Evolutionary conservation across 2,329 filamentous ascomycete genomes (phyloP).

Genomic region (Waltergamsia citrina): DNA sequence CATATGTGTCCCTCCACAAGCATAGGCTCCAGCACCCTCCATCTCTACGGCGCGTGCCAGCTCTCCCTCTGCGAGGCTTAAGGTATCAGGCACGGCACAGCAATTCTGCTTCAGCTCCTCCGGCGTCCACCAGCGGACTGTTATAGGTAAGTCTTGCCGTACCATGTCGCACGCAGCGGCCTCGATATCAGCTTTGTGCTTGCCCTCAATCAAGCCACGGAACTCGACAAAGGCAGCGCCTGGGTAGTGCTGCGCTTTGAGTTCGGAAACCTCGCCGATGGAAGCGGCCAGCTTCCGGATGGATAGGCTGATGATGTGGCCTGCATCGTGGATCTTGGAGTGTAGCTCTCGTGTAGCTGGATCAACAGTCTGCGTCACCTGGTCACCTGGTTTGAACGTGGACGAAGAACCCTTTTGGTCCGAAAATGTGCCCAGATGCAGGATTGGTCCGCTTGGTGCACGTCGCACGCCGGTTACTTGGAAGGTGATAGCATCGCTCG

Average conservation of each 20-base stretch:
- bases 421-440: slow-evolving; percentile 55
- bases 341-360: slow-evolving; percentile 2
- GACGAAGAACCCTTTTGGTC: too few relatives aligned
- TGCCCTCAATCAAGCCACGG: slow-evolving; percentile 53
- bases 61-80: slow-evolving; percentile 1
- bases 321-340: slow-evolving; percentile 4
- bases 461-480: slow-evolving; percentile 47
- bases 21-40: slow-evolving; percentile 1
- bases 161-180: slow-evolving; percentile 3
- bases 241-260: slow-evolving; percentile 65
- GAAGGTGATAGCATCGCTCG: background rate
- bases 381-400: slow-evolving; percentile 18
- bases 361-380: slow-evolving; percentile 3
- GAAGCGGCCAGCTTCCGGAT: slow-evolving; percentile 47
- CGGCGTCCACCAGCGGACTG: slow-evolving; percentile 4
- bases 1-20: slow-evolving; percentile 5
- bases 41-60: slow-evolving; percentile 3
- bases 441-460: slow-evolving; percentile 42
- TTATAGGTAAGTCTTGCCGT: slow-evolving; percentile 8
- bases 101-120: slow-evolving; percentile 1
- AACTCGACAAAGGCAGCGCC: slow-evolving; percentile 61
- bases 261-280: slow-evolving; percentile 48
- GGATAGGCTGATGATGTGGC: slow-evolving; percentile 23
- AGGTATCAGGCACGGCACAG: background rate
- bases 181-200: slow-evolving; percentile 55